phyloP scores from a whole-genome alignment of 1,284 basidiomycete species.

The Binderoboletus segoi region DNA sequence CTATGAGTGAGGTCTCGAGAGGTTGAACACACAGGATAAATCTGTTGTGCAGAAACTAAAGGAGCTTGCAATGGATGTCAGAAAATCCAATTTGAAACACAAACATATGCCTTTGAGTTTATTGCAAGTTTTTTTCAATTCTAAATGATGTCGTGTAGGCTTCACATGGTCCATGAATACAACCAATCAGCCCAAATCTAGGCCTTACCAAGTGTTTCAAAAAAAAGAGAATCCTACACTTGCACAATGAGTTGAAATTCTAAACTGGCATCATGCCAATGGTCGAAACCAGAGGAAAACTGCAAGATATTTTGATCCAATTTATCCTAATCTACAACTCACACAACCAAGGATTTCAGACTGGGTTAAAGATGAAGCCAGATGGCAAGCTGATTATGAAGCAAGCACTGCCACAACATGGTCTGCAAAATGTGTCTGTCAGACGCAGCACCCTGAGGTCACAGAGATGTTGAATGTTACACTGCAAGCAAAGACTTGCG shows the following conservation, averaged over 20 bases:
- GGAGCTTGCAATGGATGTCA: not conserved
- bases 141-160: too few species aligned
- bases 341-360: slow-evolving; percentile 2
- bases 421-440: not conserved
- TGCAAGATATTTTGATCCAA: not conserved
- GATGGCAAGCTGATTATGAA: not conserved
- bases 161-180: too few species aligned
- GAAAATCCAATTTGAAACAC: too few species aligned
- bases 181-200: too few species aligned
- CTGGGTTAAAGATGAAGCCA: not conserved
- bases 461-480: slow-evolving; percentile 21
- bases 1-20: slow-evolving; percentile 1
- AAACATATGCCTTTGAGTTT: slow-evolving; percentile 1
- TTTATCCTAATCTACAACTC: slow-evolving; percentile 2
- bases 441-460: slow-evolving; percentile 11
- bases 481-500: too few species aligned
- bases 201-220: too few species aligned
- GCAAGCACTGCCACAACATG: rapidly evolving
- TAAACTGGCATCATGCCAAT: not conserved
- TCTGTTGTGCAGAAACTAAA: slow-evolving; percentile 5
- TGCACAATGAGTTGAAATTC: slow-evolving; percentile 1
- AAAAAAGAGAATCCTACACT: slow-evolving; percentile 6
- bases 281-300: slow-evolving; percentile 2
- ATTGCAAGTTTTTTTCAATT: too few species aligned
- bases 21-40: slow-evolving; percentile 1